Evolutionary conservation across 2,329 filamentous ascomycete genomes (phyloP).

Genomic region (Aspergillus jensenii): DNA sequence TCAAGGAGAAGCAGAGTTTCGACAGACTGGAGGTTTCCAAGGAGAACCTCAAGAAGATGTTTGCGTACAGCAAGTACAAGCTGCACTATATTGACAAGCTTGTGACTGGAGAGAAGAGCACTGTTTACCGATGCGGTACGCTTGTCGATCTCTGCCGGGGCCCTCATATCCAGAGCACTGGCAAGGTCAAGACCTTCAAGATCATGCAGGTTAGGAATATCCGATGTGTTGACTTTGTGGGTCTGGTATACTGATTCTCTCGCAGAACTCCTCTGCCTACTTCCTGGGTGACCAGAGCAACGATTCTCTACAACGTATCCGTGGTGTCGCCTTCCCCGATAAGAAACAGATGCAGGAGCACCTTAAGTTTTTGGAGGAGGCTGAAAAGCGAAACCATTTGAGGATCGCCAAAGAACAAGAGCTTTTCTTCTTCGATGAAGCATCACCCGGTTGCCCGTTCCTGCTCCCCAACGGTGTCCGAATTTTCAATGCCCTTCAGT

Average conservation of each 20-base stretch:
- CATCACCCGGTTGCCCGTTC: constrained; percentile 91
- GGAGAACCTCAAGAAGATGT: constrained; percentile 91
- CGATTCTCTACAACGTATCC: constrained; percentile 93
- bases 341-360: constrained; percentile 94
- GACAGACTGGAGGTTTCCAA: constrained; percentile 87
- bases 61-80: constrained; percentile 98
- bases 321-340: constrained; percentile 94
- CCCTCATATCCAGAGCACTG: constrained; percentile 90
- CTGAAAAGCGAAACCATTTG: constrained; percentile 94
- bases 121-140: constrained; percentile 90
- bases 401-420: constrained; percentile 95
- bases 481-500: constrained; percentile 86
- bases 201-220: constrained; percentile 68
- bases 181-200: constrained; percentile 90
- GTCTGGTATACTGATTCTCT: constrained; percentile 22
- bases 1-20: constrained; percentile 96
- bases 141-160: constrained; percentile 94
- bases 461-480: constrained; percentile 88
- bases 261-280: constrained; percentile 73
- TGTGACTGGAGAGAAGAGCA: constrained; percentile 87
- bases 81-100: constrained; percentile 95
- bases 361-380: constrained; percentile 93
- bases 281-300: constrained; percentile 93
- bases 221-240: constrained; percentile 12
- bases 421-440: constrained; percentile 93